Evolutionary conservation across 257 asterid species (phyloP).

Genomic region (Solanum microdontum): DNA sequence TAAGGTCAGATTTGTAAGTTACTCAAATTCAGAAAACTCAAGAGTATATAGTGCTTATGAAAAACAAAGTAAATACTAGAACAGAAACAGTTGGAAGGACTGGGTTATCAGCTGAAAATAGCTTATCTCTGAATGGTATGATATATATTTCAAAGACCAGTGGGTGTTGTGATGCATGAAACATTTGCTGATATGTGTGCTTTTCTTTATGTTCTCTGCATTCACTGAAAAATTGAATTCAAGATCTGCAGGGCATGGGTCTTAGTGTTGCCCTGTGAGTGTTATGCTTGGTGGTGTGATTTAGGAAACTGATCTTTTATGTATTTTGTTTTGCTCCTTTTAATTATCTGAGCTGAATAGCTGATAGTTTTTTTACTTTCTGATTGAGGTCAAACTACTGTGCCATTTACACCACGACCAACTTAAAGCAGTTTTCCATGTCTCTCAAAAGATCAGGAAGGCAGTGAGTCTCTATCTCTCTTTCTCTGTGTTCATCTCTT

Average conservation of each 20-base stretch:
- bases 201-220: not conserved
- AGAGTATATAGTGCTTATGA: not conserved
- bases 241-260: not conserved
- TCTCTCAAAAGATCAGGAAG: slow-evolving; percentile 77
- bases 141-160: not conserved
- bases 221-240: not conserved
- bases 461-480: slow-evolving; percentile 50
- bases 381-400: slow-evolving; percentile 59
- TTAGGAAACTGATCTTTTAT: not conserved
- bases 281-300: not conserved
- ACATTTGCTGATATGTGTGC: not conserved
- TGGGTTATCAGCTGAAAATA: not conserved
- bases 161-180: not conserved
- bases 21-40: not conserved
- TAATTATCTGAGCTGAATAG: not conserved
- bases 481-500: not conserved
- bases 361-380: not conserved
- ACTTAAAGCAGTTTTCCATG: slow-evolving; percentile 88
- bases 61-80: not conserved
- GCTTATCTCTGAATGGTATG: not conserved
- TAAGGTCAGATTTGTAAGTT: not conserved
- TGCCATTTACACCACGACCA: slow-evolving; percentile 97
- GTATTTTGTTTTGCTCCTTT: not conserved
- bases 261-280: not conserved
- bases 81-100: not conserved